Evolutionary conservation across 148 eudicot genomes (phyloP), one percentile per base, ranked within the genome.

Genomic region (Oxyria digyna): DNA sequence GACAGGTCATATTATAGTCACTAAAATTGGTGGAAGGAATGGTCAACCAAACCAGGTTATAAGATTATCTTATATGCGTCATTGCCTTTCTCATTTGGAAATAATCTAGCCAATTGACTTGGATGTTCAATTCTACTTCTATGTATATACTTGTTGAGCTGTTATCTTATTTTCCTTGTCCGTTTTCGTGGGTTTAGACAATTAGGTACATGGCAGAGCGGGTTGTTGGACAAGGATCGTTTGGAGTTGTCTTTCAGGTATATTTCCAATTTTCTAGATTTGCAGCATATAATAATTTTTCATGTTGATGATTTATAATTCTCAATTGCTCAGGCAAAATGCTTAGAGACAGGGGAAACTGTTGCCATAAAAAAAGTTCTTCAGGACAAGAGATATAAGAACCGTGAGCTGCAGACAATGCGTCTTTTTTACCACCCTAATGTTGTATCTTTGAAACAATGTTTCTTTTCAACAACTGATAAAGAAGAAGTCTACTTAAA

Each of bases 31-130:
- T 20, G 91, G 93, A 42, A 75, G 71, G 74, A 84, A 85, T 81
- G 96, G 93, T 27, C 91, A 90, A 75, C 93, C 96, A n/a, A 90
- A 87, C 72, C 88, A 87, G 93, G 96, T 90, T 73, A 0, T 46
- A 38, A 8, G 27, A n/a, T n/a, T n/a, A n/a, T n/a, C n/a, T n/a
- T n/a, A n/a, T n/a, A 5, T 33, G 37, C 37, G 5, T 33, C 37
- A 33, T 33, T 33, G 3, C 27, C 27, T 38, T 38, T 35, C 69
- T 66, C 8, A 20, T 37, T 17, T 33, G 5, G 2, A 5, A 33
- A 5, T 2, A 33, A 33, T 33, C 37, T 2, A 33, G 5, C 37
- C 37, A 33, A 33, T 33, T 33, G 2, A 33, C 37, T 33, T 33
- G 5, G 37, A 33, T 33, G 35, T 59, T 26, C 2, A 33, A 5